These are phyloP conservation scores for Globisporangium canariense DNA, from an alignment of 352 stramenopile genomes.

Conservation along the genomic window DNA sequence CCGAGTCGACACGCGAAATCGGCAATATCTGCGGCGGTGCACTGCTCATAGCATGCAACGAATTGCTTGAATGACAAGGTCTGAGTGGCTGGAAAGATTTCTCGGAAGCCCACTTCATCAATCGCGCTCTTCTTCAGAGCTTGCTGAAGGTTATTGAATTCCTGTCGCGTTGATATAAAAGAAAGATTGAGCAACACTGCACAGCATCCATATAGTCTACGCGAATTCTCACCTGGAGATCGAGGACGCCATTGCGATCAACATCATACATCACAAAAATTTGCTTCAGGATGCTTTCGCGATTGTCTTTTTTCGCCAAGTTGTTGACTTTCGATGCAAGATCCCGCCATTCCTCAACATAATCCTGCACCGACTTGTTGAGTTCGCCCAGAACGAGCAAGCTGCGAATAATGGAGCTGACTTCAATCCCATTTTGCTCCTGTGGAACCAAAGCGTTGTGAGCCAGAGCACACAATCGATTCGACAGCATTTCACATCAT, in stretches of 20 bases:
- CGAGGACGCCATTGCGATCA: slow-evolving; percentile 35
- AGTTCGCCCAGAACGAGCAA: slow-evolving; percentile 37
- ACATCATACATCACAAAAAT: slow-evolving; percentile 47
- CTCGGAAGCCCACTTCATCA: slow-evolving; percentile 27
- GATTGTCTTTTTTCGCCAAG: slow-evolving; percentile 42
- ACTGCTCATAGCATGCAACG: slow-evolving; percentile 34
- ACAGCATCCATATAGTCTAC: not conserved
- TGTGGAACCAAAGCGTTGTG: slow-evolving; percentile 6
- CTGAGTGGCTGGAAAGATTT: slow-evolving; percentile 31
- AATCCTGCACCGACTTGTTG: slow-evolving; percentile 31
- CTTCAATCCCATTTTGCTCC: slow-evolving; percentile 14
- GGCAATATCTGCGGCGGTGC: slow-evolving; percentile 30
- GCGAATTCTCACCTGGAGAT: slow-evolving; percentile 26
- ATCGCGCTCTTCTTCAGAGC: slow-evolving; percentile 37
- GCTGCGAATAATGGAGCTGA: slow-evolving; percentile 25
- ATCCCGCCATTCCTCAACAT: slow-evolving; percentile 26
- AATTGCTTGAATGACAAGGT: slow-evolving; percentile 36
- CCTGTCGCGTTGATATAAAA: slow-evolving; percentile 13
- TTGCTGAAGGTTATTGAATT: slow-evolving; percentile 68
- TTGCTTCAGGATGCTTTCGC: slow-evolving; percentile 29
- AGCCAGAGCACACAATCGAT: slow-evolving; percentile 7
- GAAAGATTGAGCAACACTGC: not conserved
- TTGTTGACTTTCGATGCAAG: slow-evolving; percentile 18
- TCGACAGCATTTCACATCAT: not conserved
- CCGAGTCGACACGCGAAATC: slow-evolving; percentile 32